Percentiles rank a stretch among this genome's conserved stretches.
Conservation (phyloP, 2,329 filamentous ascomycete species). For the Alternaria brassicicola region DNA sequence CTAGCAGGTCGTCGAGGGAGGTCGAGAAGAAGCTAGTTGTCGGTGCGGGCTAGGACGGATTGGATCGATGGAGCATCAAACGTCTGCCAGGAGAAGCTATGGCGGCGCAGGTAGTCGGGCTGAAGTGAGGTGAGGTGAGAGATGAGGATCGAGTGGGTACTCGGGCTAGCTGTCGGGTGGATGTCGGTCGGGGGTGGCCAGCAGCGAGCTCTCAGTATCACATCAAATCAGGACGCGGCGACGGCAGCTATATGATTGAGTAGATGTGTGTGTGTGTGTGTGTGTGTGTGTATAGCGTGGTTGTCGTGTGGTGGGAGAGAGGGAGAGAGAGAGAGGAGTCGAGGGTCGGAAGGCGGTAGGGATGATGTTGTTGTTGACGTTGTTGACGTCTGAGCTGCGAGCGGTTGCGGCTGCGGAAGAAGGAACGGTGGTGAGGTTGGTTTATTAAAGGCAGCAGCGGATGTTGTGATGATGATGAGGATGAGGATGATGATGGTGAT, state of each 20-base stretch:
- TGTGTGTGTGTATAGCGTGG: conserved; percentile 40
- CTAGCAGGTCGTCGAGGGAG: conserved; percentile 33
- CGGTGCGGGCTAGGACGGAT: conserved; percentile 31
- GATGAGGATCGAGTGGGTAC: conserved; percentile 20
- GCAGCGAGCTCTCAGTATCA: conserved; percentile 33
- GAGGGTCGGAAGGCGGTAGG: conserved; percentile 20
- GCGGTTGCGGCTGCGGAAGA: conserved; percentile 35
- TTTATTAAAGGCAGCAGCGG: conserved; percentile 27
- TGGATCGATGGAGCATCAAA: conserved; percentile 35
- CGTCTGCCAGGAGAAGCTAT: conserved; percentile 28
- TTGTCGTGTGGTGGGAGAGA: conserved; percentile 22
- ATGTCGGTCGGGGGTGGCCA: conserved; percentile 34
- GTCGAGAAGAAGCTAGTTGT: conserved; percentile 33
- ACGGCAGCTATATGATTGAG: conserved; percentile 37
- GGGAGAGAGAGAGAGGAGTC: conserved; percentile 24
- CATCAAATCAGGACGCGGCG: conserved; percentile 44
- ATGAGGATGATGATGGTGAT: neutral
- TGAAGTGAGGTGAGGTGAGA: conserved; percentile 20
- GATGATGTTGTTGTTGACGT: conserved; percentile 14
- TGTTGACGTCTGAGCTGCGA: conserved; percentile 28
- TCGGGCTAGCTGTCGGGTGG: conserved; percentile 26
- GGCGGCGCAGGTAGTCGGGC: conserved; percentile 16
- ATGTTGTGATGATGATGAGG: conserved; percentile 2
- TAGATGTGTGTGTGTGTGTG: conserved; percentile 41
- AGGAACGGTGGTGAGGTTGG: conserved; percentile 39